Percentiles rank a stretch among this genome's conserved stretches.
Evolutionary conservation across 768 basidiomycete species (phyloP).

Genomic region (Podaxis sp.): DNA sequence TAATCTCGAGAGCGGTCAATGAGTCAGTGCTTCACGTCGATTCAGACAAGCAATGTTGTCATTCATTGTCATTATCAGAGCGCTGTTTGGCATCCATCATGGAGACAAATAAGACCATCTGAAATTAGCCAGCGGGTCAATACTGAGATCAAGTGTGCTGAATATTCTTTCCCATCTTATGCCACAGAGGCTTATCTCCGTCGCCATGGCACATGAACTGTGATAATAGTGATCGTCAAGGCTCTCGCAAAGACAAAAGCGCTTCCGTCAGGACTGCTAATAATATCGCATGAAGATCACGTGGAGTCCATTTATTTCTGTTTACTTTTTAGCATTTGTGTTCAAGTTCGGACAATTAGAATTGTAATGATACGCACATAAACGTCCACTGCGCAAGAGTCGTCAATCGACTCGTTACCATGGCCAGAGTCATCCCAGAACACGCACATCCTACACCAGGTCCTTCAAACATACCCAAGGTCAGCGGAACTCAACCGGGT

Average conservation of each 20-base stretch:
- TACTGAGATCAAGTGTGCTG: not conserved
- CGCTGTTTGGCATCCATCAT: conserved; percentile 2
- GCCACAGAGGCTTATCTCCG: no score
- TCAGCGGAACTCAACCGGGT: conserved; percentile 57
- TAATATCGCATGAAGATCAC: not conserved
- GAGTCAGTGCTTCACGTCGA: conserved; percentile 3
- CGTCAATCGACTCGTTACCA: not conserved
- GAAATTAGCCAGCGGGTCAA: not conserved
- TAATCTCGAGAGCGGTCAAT: not conserved
- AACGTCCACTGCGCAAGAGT: not conserved
- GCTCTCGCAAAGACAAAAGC: not conserved
- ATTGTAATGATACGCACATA: not conserved
- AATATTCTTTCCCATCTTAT: not conserved
- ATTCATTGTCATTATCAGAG: conserved; percentile 4
- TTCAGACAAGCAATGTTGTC: not conserved
- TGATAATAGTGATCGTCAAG: not conserved
- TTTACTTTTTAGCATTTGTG: not conserved
- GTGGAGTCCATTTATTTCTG: not conserved
- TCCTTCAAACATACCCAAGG: conserved; percentile 23
- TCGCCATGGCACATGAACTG: no score
- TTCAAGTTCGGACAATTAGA: not conserved
- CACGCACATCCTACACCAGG: conserved; percentile 17
- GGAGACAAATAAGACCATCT: not conserved
- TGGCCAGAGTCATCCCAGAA: not conserved
- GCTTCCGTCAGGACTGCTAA: not conserved